A percentile compares a stretch with the other conserved stretches of the same genome.
These are phyloP conservation scores for Ammopiptanthus mongolicus DNA, from an alignment of 306 rosid genomes.

Conservation along the genomic window DNA sequence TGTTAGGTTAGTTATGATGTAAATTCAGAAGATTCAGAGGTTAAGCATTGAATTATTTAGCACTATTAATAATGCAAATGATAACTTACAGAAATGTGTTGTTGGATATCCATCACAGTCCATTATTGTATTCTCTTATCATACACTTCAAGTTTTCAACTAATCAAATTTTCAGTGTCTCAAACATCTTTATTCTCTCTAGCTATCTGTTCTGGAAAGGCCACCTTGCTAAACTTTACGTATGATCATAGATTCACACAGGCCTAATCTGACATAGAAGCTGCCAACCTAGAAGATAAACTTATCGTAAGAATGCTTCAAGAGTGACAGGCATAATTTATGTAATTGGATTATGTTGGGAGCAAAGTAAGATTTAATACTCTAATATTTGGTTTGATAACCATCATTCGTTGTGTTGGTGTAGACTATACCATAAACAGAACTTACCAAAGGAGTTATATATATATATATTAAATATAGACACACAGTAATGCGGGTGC, in stretches of 20 bases:
- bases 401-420: not conserved
- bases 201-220: conserved; percentile 4
- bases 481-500: too few relatives aligned
- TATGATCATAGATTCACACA: not conserved
- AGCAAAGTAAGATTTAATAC: not conserved
- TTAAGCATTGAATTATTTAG: conserved; percentile 10
- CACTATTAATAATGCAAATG: not conserved
- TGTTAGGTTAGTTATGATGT: conserved; percentile 25
- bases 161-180: not conserved
- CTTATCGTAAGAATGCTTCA: not conserved
- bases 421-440: too few relatives aligned
- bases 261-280: not conserved
- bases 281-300: not conserved
- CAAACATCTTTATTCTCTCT: not conserved
- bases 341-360: not conserved
- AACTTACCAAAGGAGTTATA: too few relatives aligned
- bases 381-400: not conserved
- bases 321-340: not conserved
- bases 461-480: too few relatives aligned
- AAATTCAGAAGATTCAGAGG: conserved; percentile 35
- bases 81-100: not conserved
- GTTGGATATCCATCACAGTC: conserved; percentile 10
- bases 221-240: not conserved
- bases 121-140: conserved; percentile 19
- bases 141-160: conserved; percentile 32